Evolutionary conservation across 768 basidiomycete genomes (phyloP), one percentile per base, ranked within the genome.

Genomic region (Xerocomellus dryophilus): DNA sequence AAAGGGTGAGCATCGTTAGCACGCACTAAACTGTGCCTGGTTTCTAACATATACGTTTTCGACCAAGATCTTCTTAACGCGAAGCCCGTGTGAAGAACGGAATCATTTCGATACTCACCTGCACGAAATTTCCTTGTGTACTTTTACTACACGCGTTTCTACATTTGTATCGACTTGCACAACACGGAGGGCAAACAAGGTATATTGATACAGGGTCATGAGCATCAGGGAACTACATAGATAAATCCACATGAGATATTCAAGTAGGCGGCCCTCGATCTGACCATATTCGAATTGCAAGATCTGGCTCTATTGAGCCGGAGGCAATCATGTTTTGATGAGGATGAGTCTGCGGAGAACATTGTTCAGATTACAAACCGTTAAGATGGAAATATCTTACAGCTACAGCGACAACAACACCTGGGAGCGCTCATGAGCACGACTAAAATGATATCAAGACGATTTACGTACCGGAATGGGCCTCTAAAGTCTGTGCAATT

Each of bases 281-380:
- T 17, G 79, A 75, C 94, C 94, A 97, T 68, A 97, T 78, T 54
- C 88, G 81, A 62, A 97, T 85, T 4, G 82, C 75, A 21, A 90
- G 78, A 68, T 96, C 94, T 7, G 85, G 82, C 25, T 93, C 90
- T 60, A 96, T 85, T 9, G 88, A 88, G 1, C 88, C 93, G 3
- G 91, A 90, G 2, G 90, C 94, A 46, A 97, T 88, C 76, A 87
- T 90, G 59, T 91, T 90, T 66, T 90, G 84, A 10, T 76, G 79
- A 11, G 93, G 93, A 73, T 94, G 93, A 7, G 89, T 91, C 90
- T 92, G 61, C 4, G 40, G 18, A 50, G 18, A 43, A 34, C 4
- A 17, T 32, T 20, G 10, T 45, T 56, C 17, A 53, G 47, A 41
- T 21, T 14, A 5, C 17, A 31, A 31, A 20, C 1, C 7, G 2